Percentiles rank a stretch among this genome's conserved stretches.
Evolutionary conservation across 331 rosid genomes (phyloP).

Genomic region (Saraca asoca): DNA sequence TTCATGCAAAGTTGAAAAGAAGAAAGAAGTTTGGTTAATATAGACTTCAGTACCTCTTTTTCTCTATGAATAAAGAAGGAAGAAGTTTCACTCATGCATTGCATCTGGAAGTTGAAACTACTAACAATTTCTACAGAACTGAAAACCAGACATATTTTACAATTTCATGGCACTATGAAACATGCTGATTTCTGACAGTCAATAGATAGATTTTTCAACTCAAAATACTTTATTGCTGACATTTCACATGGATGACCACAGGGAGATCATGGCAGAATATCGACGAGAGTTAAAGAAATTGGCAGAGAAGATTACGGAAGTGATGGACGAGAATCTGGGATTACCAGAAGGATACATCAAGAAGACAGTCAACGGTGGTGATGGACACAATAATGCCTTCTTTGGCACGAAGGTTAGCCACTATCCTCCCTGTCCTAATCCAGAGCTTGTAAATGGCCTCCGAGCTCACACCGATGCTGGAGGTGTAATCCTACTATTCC

Average conservation of each 20-base stretch:
- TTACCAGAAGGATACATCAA: conserved; percentile 67
- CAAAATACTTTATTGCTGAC: conserved; percentile 26
- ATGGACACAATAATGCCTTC: conserved; percentile 55
- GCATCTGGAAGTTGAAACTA: too few species aligned
- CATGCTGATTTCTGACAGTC: conserved; percentile 12
- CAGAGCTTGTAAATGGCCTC: conserved; percentile 80
- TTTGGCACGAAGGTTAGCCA: conserved; percentile 97
- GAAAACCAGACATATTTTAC: not conserved
- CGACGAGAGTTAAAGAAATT: conserved; percentile 66
- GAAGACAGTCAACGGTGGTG: conserved; percentile 71
- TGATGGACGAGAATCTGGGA: conserved; percentile 91
- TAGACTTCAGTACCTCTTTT: not conserved
- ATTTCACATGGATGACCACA: conserved; percentile 39
- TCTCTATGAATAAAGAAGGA: conserved; percentile 1
- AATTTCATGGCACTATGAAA: conserved; percentile 14
- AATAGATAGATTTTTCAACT: conserved; percentile 8
- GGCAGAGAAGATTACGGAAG: conserved; percentile 70
- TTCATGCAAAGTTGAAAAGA: conserved; percentile 19
- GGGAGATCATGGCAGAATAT: conserved; percentile 84
- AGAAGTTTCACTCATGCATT: too few species aligned
- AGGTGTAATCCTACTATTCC: conserved; percentile 88
- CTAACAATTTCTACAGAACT: conserved; percentile 3
- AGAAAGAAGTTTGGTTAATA: not conserved
- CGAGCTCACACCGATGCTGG: conserved; percentile 99
- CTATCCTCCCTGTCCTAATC: conserved; percentile 90